A percentile compares a stretch with the other conserved stretches of the same genome.
Conservation (phyloP, 495 filamentous ascomycete genomes). For the Penicillium chermesinum region DNA sequence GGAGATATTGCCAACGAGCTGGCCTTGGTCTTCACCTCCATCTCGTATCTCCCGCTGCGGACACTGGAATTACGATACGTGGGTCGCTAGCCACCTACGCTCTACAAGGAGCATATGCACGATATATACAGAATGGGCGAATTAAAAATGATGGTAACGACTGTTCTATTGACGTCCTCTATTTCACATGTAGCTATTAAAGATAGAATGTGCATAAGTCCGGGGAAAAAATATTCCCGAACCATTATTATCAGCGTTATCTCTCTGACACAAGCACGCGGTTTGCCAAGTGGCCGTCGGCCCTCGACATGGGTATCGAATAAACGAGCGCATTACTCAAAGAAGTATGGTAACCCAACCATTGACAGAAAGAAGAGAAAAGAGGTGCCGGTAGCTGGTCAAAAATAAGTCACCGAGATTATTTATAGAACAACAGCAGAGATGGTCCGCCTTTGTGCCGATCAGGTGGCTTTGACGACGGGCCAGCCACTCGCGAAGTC, state of each 20-base stretch:
- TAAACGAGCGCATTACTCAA: slow-evolving; percentile 17
- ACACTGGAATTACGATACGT: slow-evolving; percentile 26
- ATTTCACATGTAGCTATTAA: not conserved
- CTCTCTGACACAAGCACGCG: slow-evolving; percentile 10
- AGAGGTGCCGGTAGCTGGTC: not conserved
- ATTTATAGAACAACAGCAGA: not conserved
- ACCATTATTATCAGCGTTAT: slow-evolving; percentile 9
- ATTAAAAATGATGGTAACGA: not conserved
- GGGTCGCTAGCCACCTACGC: slow-evolving; percentile 30
- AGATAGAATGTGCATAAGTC: slow-evolving; percentile 14
- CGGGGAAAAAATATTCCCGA: not conserved
- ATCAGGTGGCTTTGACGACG: slow-evolving; percentile 18
- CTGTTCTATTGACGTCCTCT: not conserved
- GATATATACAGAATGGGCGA: not conserved
- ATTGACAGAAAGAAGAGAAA: slow-evolving; percentile 20
- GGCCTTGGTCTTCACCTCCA: slow-evolving; percentile 19
- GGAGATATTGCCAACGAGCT: slow-evolving; percentile 30
- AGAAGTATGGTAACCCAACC: slow-evolving; percentile 19
- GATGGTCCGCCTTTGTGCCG: not conserved
- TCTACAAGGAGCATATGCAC: too few species aligned
- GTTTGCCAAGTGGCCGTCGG: slow-evolving; percentile 4
- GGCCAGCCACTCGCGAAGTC: slow-evolving; percentile 60
- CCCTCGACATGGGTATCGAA: slow-evolving; percentile 23
- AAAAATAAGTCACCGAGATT: not conserved
- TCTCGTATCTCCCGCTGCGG: slow-evolving; percentile 19